A percentile compares a stretch with the other conserved stretches of the same genome.
Conservation (phyloP, 768 basidiomycete genomes). For the Mycena venus region DNA sequence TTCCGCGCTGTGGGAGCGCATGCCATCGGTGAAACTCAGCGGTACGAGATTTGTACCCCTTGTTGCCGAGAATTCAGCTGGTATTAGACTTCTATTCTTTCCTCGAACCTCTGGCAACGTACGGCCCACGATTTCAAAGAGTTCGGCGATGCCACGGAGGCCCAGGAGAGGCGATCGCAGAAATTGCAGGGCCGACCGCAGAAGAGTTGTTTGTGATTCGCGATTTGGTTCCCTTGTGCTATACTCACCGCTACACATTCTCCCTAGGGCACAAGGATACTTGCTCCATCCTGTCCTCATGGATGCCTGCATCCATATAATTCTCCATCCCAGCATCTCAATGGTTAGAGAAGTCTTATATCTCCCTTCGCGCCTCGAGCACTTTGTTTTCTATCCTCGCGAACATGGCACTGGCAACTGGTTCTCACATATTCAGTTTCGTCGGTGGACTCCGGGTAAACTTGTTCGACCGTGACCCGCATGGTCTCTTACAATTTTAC, state of each 20-base stretch:
- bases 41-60: too few relatives aligned
- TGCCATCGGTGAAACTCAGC: not conserved
- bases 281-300: not conserved
- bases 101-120: not conserved
- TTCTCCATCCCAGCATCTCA: constrained; percentile 7
- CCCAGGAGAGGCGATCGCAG: constrained; percentile 1
- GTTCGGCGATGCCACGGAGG: constrained; percentile 7
- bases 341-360: not conserved
- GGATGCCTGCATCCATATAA: constrained; percentile 8
- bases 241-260: not conserved
- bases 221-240: too few relatives aligned
- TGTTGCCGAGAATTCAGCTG: not conserved
- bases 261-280: not conserved
- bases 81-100: not conserved
- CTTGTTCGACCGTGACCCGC: not conserved
- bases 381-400: constrained; percentile 8
- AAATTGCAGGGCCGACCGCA: not conserved
- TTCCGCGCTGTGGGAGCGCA: too few relatives aligned
- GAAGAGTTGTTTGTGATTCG: constrained; percentile 1
- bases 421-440: constrained; percentile 1
- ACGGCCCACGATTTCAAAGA: constrained; percentile 2
- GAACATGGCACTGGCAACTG: not conserved
- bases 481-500: not conserved
- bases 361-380: constrained; percentile 1
- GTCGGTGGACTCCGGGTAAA: constrained; percentile 12